These are phyloP conservation scores for Thecamonas trahens DNA, from an alignment of 78 protist genomes.

Conservation along the genomic window DNA sequence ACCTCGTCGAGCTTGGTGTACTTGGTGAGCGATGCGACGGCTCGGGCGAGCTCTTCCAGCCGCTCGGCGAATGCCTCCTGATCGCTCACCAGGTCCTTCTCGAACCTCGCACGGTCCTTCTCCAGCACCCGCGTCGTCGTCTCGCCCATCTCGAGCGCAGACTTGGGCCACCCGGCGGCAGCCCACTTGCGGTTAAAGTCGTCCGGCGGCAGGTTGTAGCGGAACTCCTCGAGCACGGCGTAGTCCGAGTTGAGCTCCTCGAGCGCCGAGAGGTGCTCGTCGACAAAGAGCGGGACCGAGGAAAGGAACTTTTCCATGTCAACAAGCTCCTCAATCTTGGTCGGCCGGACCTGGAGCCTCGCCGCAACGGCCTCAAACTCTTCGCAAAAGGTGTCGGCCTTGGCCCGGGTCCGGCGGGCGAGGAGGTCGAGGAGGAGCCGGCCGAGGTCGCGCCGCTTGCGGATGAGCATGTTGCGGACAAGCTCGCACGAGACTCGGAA, in stretches of 20 bases:
- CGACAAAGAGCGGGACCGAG: conserved; percentile 15
- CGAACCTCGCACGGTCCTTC: conserved; percentile 24
- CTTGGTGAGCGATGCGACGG: conserved; percentile 10
- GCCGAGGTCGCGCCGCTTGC: not conserved
- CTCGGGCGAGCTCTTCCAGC: not conserved
- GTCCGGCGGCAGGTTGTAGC: conserved; percentile 11
- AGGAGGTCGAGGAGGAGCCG: not conserved
- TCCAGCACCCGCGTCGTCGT: conserved; percentile 12
- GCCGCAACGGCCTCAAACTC: not conserved
- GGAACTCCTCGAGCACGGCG: conserved; percentile 42
- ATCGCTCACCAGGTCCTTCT: conserved; percentile 1
- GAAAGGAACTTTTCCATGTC: conserved; percentile 24
- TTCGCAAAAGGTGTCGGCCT: not conserved
- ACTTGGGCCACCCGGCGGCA: conserved; percentile 18
- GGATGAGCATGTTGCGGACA: not conserved
- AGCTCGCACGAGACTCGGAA: conserved; percentile 27
- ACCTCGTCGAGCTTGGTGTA: conserved; percentile 8
- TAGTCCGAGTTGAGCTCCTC: not conserved
- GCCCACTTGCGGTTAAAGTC: conserved; percentile 42
- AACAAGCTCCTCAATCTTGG: conserved; percentile 32
- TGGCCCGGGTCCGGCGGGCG: not conserved
- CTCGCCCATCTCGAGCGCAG: conserved; percentile 9
- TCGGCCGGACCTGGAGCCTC: conserved; percentile 4
- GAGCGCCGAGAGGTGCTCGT: conserved; percentile 1
- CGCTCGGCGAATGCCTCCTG: conserved; percentile 33